Conservation (phyloP, 2,329 filamentous ascomycete genomes). For the Chaetomiaceae sp. region DNA sequence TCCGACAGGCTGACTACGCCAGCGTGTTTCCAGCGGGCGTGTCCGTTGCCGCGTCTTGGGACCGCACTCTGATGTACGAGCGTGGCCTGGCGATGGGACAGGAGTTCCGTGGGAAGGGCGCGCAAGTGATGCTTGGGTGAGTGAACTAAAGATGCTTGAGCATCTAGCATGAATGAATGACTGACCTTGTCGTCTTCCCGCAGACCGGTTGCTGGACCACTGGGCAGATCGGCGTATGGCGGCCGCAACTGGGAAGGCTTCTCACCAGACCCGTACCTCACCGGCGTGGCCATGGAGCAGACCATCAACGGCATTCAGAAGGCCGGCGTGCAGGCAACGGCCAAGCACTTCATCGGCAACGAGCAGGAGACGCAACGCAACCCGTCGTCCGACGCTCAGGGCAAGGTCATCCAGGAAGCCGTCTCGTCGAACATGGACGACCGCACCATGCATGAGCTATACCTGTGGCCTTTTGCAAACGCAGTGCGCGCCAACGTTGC, state of each 20-base stretch:
- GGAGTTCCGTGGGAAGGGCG: conserved; percentile 66
- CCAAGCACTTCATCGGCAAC: conserved; percentile 65
- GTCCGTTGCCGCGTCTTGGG: conserved; percentile 75
- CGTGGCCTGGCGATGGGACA: conserved; percentile 66
- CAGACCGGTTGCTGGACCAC: conserved; percentile 67
- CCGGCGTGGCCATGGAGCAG: conserved; percentile 64
- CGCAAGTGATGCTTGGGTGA: conserved; percentile 67
- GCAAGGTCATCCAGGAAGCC: conserved; percentile 56
- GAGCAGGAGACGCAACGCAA: conserved; percentile 72
- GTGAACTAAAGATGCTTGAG: too few relatives aligned
- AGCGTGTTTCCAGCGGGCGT: conserved; percentile 76
- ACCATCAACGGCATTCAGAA: conserved; percentile 75
- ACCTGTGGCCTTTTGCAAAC: conserved; percentile 60
- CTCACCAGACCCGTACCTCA: conserved; percentile 68
- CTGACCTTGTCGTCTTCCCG: too few relatives aligned
- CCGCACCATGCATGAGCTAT: conserved; percentile 55
- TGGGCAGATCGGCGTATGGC: conserved; percentile 61
- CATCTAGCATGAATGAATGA: too few relatives aligned
- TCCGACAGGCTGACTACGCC: conserved; percentile 71
- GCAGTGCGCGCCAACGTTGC: conserved; percentile 50
- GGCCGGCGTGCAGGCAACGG: conserved; percentile 70
- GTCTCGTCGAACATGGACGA: conserved; percentile 51
- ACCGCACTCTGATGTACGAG: conserved; percentile 62
- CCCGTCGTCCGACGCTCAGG: conserved; percentile 49
- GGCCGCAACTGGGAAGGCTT: conserved; percentile 68